These are phyloP conservation scores for Trametes polyzona DNA, from an alignment of 1,284 basidiomycete genomes.

Conservation along the genomic window DNA sequence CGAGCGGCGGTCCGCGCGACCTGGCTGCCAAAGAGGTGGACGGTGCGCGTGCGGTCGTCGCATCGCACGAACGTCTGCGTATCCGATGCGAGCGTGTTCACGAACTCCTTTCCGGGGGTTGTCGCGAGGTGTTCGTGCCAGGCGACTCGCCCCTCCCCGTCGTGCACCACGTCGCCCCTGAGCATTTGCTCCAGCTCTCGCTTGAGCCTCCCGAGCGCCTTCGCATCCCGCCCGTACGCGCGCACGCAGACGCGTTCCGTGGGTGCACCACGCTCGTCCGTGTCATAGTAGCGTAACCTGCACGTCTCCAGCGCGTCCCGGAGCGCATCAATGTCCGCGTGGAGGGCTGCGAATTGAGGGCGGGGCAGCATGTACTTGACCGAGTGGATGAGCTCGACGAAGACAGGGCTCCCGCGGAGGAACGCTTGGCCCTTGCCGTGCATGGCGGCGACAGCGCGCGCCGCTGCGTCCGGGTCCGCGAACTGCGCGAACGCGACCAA, in stretches of 20 bases:
- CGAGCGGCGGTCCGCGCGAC: slow-evolving; percentile 36
- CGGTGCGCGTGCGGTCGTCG: slow-evolving; percentile 41
- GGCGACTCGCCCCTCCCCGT: slow-evolving; percentile 34
- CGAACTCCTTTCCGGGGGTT: slow-evolving; percentile 38
- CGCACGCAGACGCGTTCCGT: slow-evolving; percentile 41
- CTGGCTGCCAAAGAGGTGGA: slow-evolving; percentile 44
- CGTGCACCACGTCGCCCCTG: slow-evolving; percentile 41
- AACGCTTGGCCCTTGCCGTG: slow-evolving; percentile 23
- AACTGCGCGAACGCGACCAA: slow-evolving; percentile 35
- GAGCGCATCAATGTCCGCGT: slow-evolving; percentile 37
- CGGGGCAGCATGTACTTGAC: slow-evolving; percentile 33
- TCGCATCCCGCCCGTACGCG: slow-evolving; percentile 41
- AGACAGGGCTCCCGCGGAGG: slow-evolving; percentile 29
- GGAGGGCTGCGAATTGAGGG: slow-evolving; percentile 30
- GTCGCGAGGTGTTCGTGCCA: slow-evolving; percentile 55
- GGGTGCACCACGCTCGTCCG: slow-evolving; percentile 24
- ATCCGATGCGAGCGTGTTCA: slow-evolving; percentile 41
- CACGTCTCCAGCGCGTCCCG: slow-evolving; percentile 30
- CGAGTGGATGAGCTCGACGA: slow-evolving; percentile 34
- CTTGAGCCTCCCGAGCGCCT: slow-evolving; percentile 41
- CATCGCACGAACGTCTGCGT: slow-evolving; percentile 40
- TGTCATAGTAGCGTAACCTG: slow-evolving; percentile 40
- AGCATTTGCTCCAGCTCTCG: slow-evolving; percentile 40
- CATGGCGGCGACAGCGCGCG: slow-evolving; percentile 24
- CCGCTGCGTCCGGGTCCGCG: slow-evolving; percentile 28